Percentiles rank a stretch among this genome's conserved stretches.
These are phyloP conservation scores for Pyrus communis DNA, from an alignment of 306 rosid species.

Conservation along the genomic window DNA sequence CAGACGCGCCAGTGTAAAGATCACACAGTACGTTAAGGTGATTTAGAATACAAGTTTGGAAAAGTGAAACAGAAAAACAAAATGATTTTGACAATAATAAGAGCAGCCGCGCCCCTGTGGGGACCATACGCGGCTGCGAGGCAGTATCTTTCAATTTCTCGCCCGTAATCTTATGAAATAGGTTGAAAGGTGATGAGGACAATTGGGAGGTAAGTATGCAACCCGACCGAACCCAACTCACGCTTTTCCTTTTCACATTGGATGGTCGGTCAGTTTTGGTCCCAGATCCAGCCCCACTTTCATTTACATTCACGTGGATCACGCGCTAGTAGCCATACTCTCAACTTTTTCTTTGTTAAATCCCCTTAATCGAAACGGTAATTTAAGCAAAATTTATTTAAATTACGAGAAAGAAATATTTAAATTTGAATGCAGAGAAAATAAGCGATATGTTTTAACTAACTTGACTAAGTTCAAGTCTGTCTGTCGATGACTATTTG, in stretches of 20 bases:
- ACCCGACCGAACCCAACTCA: neutral
- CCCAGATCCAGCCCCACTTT: neutral
- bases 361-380: too few species aligned
- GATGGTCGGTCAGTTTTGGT: slow-evolving; percentile 1
- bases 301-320: neutral
- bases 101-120: neutral
- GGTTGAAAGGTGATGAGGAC: neutral
- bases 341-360: neutral
- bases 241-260: neutral
- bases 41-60: too few species aligned
- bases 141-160: neutral
- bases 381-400: too few species aligned
- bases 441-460: fast-evolving
- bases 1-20: neutral
- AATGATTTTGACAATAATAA: neutral
- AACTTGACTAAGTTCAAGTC: fast-evolving
- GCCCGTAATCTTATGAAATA: neutral
- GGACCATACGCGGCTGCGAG: neutral
- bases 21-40: too few species aligned
- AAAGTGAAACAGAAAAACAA: too few species aligned
- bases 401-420: too few species aligned
- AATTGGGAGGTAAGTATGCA: neutral
- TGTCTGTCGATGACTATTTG: too few species aligned
- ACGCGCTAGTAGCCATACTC: neutral
- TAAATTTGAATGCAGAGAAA: too few species aligned